Evolutionary conservation across 2,329 filamentous ascomycete species (phyloP), one percentile per base, ranked within the genome.

Genomic region (Beauveria scarabaeidicola): DNA sequence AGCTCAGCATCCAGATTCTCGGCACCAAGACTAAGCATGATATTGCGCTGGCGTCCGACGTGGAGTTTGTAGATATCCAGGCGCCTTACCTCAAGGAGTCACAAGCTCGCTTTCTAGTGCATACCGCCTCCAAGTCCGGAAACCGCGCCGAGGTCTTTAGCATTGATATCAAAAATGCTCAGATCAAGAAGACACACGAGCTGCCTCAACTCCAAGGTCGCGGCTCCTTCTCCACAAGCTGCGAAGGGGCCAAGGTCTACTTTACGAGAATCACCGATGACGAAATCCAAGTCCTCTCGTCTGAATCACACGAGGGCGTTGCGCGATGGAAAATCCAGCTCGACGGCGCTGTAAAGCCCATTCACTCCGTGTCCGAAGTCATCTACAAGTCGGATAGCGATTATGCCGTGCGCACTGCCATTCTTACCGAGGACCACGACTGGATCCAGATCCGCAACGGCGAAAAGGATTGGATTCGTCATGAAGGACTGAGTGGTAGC

Each of bases 111-210:
- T 95, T 97, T 75, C 77, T 97, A 36, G 88, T 96, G 5, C 89
- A 96, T 66, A 91, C 85, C 66, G 81, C 86, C 66, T 90, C 90
- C 0, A 78, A 78, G 40, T 77, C 77, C 3, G 85, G 85, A 19
- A 89, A 92, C 69, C 90, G 89, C 77, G 93, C 88, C 3, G 88
- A 95, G 63, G 87, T 97, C 32, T 97, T 88, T 69, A 90, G 96
- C 67, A 81, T 95, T 61, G 83, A 96, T 65, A 73, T 90, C 55
- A 87, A 87, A 74, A 86, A 79, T 61, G 82, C 80, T 58, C 81
- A 80, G 19, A 81, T 93, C 29, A 81, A 79, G n/a, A 91, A 90
- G 70, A 88, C 88, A 0, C 96, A 96, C 70, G 84, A 87, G 29
- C 78, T 97, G 13, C 89, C 92, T 0, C 83, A 84, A 56, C 72